Conservation (phyloP, 352 stramenopile species). For the Pythium dissotocum region DNA sequence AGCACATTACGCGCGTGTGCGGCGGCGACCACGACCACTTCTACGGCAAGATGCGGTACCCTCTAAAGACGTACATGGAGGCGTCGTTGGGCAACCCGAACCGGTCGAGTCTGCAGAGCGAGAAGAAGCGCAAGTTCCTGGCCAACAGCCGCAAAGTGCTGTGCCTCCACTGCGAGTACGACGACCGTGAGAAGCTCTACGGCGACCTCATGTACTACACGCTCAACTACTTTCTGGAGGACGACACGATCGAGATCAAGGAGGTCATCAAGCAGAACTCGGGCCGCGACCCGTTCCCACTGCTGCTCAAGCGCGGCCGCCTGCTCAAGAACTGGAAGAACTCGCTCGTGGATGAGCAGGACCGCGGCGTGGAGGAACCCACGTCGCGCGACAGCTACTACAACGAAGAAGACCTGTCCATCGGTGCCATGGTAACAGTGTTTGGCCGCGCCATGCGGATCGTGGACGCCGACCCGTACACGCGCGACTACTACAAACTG, state of each 20-base stretch:
- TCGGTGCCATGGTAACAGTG: constrained; percentile 70
- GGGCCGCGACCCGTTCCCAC: constrained; percentile 76
- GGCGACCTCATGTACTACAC: constrained; percentile 80
- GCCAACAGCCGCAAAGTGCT: constrained; percentile 87
- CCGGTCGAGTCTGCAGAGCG: constrained; percentile 58
- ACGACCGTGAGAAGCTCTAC: constrained; percentile 78
- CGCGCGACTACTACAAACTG: constrained; percentile 72
- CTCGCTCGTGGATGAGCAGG: constrained; percentile 69
- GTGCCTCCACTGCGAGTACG: constrained; percentile 85
- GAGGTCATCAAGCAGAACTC: constrained; percentile 82
- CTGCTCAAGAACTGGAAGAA: constrained; percentile 71
- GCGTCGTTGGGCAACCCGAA: constrained; percentile 75
- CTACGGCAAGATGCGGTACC: constrained; percentile 75
- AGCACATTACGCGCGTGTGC: constrained; percentile 77
- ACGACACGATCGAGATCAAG: constrained; percentile 90
- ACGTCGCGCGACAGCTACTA: constrained; percentile 67
- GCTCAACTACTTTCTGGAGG: constrained; percentile 87
- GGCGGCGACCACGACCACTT: constrained; percentile 69
- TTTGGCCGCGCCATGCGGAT: constrained; percentile 67
- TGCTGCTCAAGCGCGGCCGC: constrained; percentile 62
- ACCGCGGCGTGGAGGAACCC: constrained; percentile 75
- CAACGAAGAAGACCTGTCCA: constrained; percentile 62
- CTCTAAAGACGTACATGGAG: constrained; percentile 87
- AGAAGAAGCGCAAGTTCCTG: constrained; percentile 87
- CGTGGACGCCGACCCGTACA: constrained; percentile 81